Evolutionary conservation across 768 basidiomycete genomes (phyloP).

Genomic region (Megacollybia marginata): DNA sequence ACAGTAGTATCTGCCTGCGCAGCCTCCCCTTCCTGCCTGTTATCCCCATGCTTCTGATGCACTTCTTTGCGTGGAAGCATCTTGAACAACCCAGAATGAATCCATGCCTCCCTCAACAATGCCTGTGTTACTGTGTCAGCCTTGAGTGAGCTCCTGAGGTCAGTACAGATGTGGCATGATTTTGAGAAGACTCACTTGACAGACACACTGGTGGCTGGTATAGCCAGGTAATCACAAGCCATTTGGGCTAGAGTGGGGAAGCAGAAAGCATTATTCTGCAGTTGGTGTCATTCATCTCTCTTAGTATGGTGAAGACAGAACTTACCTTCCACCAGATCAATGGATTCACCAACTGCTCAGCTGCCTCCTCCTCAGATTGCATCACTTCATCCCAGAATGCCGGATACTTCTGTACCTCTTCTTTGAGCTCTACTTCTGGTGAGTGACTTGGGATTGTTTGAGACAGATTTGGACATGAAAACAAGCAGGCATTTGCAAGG

Average conservation of each 20-base stretch:
- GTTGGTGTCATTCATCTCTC: background rate
- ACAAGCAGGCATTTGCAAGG: background rate
- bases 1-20: too few relatives aligned
- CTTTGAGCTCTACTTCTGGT: background rate
- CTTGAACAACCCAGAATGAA: conserved; percentile 4
- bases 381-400: background rate
- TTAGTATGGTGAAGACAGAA: background rate
- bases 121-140: conserved; percentile 12
- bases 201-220: conserved; percentile 15
- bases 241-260: background rate
- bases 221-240: too few relatives aligned
- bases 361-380: conserved; percentile 12
- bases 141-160: conserved; percentile 13
- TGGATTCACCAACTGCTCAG: background rate
- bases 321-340: background rate
- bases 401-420: background rate
- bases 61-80: background rate
- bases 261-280: background rate
- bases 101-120: conserved; percentile 15
- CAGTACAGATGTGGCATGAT: too few relatives aligned
- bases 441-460: background rate
- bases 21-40: background rate
- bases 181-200: conserved; percentile 17
- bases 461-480: too few relatives aligned
- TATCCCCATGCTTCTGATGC: background rate